Evolutionary conservation across 1,284 basidiomycete species (phyloP).

Genomic region (Porphyrellus sp.): DNA sequence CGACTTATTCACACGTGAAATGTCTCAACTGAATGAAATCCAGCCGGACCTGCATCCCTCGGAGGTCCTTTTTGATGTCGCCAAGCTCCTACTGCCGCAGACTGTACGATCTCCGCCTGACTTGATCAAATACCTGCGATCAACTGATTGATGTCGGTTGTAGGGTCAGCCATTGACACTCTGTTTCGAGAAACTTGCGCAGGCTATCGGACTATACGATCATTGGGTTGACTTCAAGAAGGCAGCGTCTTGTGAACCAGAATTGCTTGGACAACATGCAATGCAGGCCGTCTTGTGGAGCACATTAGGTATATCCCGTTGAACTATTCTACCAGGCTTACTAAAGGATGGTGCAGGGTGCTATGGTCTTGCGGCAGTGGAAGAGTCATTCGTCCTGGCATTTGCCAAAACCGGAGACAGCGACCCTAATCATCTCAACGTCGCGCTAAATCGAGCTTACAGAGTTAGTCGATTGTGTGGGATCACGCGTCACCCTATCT

Average conservation of each 20-base stretch:
- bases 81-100: slow-evolving; percentile 34
- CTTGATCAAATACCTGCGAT: not conserved
- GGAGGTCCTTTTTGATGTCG: slow-evolving; percentile 67
- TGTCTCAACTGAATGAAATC: slow-evolving; percentile 64
- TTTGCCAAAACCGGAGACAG: slow-evolving; percentile 57
- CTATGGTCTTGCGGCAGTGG: slow-evolving; percentile 55
- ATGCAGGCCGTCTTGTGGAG: slow-evolving; percentile 72
- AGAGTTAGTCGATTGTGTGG: slow-evolving; percentile 42
- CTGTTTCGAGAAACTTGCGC: slow-evolving; percentile 62
- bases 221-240: slow-evolving; percentile 61
- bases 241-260: slow-evolving; percentile 47
- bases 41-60: slow-evolving; percentile 72
- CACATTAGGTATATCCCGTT: slow-evolving; percentile 49
- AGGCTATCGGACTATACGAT: slow-evolving; percentile 68
- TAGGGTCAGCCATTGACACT: slow-evolving; percentile 73
- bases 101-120: slow-evolving; percentile 22
- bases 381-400: slow-evolving; percentile 66
- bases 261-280: slow-evolving; percentile 68
- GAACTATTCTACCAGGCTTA: not conserved
- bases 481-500: slow-evolving; percentile 3
- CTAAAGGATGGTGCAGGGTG: slow-evolving; percentile 50
- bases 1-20: slow-evolving; percentile 36
- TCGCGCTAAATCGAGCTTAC: slow-evolving; percentile 62
- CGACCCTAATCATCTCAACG: slow-evolving; percentile 59
- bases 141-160: slow-evolving; percentile 14